Base-by-base conservation (phyloP, 2,329 filamentous ascomycete genomes). In the Exutisphaerella laricina region DNA sequence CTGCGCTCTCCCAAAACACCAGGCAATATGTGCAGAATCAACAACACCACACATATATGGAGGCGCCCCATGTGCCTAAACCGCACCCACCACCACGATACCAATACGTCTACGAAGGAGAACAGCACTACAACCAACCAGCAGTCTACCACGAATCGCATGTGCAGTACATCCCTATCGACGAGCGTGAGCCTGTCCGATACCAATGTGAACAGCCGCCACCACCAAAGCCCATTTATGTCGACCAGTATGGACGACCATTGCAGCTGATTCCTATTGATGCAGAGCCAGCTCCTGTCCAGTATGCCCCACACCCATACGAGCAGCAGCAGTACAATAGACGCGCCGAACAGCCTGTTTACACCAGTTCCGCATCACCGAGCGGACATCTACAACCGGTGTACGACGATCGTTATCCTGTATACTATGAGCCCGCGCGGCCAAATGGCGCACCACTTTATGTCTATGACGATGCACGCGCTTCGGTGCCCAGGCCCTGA, bases 201-300 rank as follows among this genome's bases (percentile, higher is more conserved):
- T 49, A 54, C 23, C 48, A 54, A 13, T 54, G 56, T 42, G 51
- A 53, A 17, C 46, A 36, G n/a, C 47, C 51, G 17, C 48, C 49
- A 12, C 33, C 33, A 20, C 44, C 55, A 13, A 54, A 54, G 35
- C 51, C 54, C 2, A 46, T 58, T n/a, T 63, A 60, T 44, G 56
- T 62, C n/a, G 60, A 63, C 30, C 50, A 61, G 36, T 60, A 60
- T 42, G 60, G 60, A 26, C 48, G 53, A 8, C 55, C 50, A 4
- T 39, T 63, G 7, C 50, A 59, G 37, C 48, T 60, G 21, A 52
- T 58, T 23, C 57, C 56, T 4, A 51, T 58, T 30, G 56, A 61
- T 40, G 34, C 51, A 22, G 51, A 48, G 4, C 56, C 56, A 4
- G 56, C 56, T 5, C 56, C 55, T 3, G 48, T 58, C 20, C 57